These are phyloP conservation scores for Cercospora sojina DNA, from an alignment of 2,329 filamentous ascomycete genomes.

Conservation along the genomic window DNA sequence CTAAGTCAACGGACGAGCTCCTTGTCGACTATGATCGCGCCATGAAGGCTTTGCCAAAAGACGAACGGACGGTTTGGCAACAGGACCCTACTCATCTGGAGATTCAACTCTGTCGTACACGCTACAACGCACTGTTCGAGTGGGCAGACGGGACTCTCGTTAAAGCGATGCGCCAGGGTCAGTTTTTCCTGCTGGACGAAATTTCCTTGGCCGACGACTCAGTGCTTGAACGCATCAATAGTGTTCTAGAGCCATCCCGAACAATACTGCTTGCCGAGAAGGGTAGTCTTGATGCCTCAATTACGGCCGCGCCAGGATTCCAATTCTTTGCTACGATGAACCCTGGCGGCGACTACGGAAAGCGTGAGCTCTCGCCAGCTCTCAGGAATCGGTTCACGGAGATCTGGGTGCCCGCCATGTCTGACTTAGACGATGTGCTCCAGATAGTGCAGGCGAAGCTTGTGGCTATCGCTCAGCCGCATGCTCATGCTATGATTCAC, in stretches of 20 bases:
- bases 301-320: conserved; percentile 75
- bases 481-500: conserved; percentile 70
- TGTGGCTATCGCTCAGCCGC: conserved; percentile 51
- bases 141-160: conserved; percentile 95
- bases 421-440: conserved; percentile 78
- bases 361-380: conserved; percentile 93
- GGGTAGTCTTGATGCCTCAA: conserved; percentile 76
- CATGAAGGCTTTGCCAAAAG: conserved; percentile 42
- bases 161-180: conserved; percentile 84
- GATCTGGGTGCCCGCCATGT: conserved; percentile 92
- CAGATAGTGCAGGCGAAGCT: conserved; percentile 84
- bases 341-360: conserved; percentile 95
- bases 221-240: conserved; percentile 92
- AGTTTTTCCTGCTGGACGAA: conserved; percentile 93
- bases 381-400: conserved; percentile 96
- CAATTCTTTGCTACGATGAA: conserved; percentile 99
- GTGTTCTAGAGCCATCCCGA: conserved; percentile 84
- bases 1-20: conserved; percentile 53
- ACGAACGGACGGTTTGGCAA: conserved; percentile 19
- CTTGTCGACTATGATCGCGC: conserved; percentile 57
- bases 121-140: conserved; percentile 85
- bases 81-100: conserved; percentile 24
- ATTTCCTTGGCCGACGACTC: conserved; percentile 98
- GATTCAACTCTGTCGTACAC: conserved; percentile 54
- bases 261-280: conserved; percentile 91